Conservation (phyloP, 495 filamentous ascomycete genomes). For the Aspergillus incahuasiensis region DNA sequence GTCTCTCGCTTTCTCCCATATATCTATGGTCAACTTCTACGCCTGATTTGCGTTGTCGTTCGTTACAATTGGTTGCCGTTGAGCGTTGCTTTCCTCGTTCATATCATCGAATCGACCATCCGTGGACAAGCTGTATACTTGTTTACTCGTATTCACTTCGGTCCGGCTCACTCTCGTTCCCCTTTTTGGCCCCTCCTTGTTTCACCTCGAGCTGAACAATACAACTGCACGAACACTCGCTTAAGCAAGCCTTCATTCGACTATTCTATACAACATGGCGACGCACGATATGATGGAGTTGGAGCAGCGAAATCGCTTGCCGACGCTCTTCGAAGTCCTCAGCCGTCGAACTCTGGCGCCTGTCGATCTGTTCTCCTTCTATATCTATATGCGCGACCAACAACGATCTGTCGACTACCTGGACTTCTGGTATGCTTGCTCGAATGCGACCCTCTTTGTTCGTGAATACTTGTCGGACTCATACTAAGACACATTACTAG, state of each 20-base stretch:
- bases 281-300: constrained; percentile 28
- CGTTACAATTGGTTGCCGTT: constrained; percentile 2
- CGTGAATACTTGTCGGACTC: not conserved
- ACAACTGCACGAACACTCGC: constrained; percentile 1
- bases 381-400: constrained; percentile 99
- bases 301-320: constrained; percentile 72
- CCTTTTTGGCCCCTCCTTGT: constrained; percentile 18
- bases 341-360: constrained; percentile 86
- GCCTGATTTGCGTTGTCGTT: constrained; percentile 14
- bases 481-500: constrained; percentile 41
- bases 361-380: constrained; percentile 96
- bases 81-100: constrained; percentile 1
- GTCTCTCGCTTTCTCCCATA: constrained; percentile 9
- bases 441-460: not conserved
- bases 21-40: constrained; percentile 4
- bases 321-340: constrained; percentile 91
- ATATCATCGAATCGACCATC: not conserved
- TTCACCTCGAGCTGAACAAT: constrained; percentile 1
- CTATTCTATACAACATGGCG: constrained; percentile 26
- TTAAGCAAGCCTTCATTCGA: not conserved
- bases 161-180: constrained; percentile 15
- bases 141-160: constrained; percentile 7
- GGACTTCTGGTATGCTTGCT: constrained; percentile 78
- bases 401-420: constrained; percentile 96
- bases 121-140: constrained; percentile 5